A percentile compares a stretch with the other conserved stretches of the same genome.
phyloP scores from a whole-genome alignment of 2,329 filamentous ascomycete genomes.

The Paecilomyces variotii region DNA sequence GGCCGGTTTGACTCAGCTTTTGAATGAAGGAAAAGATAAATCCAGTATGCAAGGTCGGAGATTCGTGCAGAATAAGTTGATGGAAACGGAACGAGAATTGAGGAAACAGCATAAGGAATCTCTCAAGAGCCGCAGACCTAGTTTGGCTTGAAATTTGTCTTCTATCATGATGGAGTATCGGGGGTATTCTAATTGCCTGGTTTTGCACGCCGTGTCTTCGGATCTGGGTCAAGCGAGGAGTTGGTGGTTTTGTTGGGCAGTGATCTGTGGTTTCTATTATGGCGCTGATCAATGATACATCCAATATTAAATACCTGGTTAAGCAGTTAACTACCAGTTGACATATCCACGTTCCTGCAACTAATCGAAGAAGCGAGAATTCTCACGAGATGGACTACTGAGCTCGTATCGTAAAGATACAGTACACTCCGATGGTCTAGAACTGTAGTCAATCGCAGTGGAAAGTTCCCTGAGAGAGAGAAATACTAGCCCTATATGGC shows the following conservation, averaged over 20 bases:
- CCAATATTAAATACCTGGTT: too few relatives aligned
- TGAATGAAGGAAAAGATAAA: background rate
- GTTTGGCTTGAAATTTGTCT: background rate
- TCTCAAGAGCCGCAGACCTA: background rate
- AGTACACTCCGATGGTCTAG: too few relatives aligned
- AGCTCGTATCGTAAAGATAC: too few relatives aligned
- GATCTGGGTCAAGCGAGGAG: background rate
- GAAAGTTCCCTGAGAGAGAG: background rate
- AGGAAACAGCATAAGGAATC: background rate
- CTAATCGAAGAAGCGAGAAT: too few relatives aligned
- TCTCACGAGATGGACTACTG: too few relatives aligned
- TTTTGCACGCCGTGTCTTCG: background rate
- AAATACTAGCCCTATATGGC: background rate
- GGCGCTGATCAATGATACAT: background rate
- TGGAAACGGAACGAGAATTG: background rate
- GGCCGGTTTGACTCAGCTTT: background rate
- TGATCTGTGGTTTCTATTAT: background rate
- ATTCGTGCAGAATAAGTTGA: background rate
- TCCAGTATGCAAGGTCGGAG: background rate
- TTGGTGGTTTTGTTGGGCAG: background rate
- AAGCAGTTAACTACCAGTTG: too few relatives aligned
- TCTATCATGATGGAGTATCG: background rate
- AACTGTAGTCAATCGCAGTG: background rate
- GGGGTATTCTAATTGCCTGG: background rate
- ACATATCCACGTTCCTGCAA: too few relatives aligned